Conservation (phyloP, 2,329 filamentous ascomycete genomes). For the Diaporthe vaccinii region DNA sequence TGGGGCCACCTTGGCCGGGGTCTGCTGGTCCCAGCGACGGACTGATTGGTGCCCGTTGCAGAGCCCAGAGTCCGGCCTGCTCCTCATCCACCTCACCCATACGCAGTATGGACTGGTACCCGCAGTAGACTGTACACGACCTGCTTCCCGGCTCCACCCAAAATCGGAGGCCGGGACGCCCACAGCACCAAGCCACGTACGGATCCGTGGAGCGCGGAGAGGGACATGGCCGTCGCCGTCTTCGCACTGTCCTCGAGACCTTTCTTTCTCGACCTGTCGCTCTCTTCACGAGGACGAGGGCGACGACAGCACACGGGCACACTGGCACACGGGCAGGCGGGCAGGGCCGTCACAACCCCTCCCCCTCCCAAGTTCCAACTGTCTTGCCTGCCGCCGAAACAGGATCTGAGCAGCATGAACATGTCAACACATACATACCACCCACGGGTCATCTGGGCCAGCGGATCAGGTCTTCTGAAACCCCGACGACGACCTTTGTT, state of each 20-base stretch:
- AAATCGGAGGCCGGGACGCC: slow-evolving; percentile 37
- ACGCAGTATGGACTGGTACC: slow-evolving; percentile 17
- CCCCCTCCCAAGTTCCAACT: background rate
- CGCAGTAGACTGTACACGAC: slow-evolving; percentile 8
- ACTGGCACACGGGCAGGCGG: background rate
- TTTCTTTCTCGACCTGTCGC: background rate
- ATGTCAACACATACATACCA: slow-evolving; percentile 24
- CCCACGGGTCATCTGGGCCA: slow-evolving; percentile 14
- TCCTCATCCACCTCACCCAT: slow-evolving; percentile 13
- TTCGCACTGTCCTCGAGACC: slow-evolving; percentile 37
- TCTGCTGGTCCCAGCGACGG: slow-evolving; percentile 24
- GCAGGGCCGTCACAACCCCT: background rate
- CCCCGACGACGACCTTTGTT: slow-evolving; percentile 23
- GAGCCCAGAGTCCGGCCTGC: slow-evolving; percentile 29
- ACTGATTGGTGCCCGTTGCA: slow-evolving; percentile 30
- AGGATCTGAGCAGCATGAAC: slow-evolving; percentile 32
- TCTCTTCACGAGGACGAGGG: background rate
- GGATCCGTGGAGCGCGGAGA: slow-evolving; percentile 29
- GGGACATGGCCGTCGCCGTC: slow-evolving; percentile 1
- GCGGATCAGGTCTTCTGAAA: slow-evolving; percentile 29
- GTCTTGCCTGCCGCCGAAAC: slow-evolving; percentile 32
- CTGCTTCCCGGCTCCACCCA: slow-evolving; percentile 28
- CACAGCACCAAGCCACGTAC: slow-evolving; percentile 35
- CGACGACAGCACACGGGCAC: background rate
- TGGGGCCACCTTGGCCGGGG: slow-evolving; percentile 28